Conservation (phyloP, 176 grass and related monocot species). For the Juncus inflexus region DNA sequence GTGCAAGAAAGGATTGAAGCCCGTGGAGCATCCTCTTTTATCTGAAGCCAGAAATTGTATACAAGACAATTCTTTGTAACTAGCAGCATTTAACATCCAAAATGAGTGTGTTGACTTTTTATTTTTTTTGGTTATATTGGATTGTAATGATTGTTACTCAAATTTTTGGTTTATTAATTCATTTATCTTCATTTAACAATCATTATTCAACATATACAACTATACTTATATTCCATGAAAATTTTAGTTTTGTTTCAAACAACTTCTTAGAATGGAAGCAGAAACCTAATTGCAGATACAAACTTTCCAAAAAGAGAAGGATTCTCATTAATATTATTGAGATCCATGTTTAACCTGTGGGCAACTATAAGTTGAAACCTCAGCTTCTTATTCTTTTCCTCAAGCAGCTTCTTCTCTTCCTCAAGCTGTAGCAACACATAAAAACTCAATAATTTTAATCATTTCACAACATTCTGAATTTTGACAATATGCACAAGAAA, state of each 20-base stretch:
- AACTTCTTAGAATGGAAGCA: constrained; percentile 38
- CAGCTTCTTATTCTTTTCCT: constrained; percentile 40
- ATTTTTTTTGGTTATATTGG: too few species aligned
- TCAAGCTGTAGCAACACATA: constrained; percentile 15
- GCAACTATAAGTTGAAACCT: constrained; percentile 30
- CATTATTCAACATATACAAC: too few species aligned
- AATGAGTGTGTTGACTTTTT: too few species aligned
- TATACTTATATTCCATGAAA: too few species aligned
- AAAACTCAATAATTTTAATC: neutral
- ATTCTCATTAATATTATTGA: neutral
- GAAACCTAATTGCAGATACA: constrained; percentile 15
- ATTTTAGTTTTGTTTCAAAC: constrained; percentile 9
- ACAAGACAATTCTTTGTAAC: neutral
- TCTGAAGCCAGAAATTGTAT: constrained; percentile 19
- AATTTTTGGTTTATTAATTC: too few species aligned
- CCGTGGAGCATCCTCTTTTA: constrained; percentile 15
- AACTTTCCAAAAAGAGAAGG: constrained; percentile 32
- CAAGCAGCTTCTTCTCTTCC: constrained; percentile 32
- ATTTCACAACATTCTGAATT: neutral
- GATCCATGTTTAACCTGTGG: constrained; percentile 30
- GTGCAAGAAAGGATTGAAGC: constrained; percentile 24
- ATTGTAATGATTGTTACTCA: too few species aligned
- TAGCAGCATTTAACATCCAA: too few species aligned
- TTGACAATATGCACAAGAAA: neutral
- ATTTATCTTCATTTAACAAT: too few species aligned